Evolutionary conservation across 1,284 basidiomycete species (phyloP).

Genomic region (Cryptococcus sp.): DNA sequence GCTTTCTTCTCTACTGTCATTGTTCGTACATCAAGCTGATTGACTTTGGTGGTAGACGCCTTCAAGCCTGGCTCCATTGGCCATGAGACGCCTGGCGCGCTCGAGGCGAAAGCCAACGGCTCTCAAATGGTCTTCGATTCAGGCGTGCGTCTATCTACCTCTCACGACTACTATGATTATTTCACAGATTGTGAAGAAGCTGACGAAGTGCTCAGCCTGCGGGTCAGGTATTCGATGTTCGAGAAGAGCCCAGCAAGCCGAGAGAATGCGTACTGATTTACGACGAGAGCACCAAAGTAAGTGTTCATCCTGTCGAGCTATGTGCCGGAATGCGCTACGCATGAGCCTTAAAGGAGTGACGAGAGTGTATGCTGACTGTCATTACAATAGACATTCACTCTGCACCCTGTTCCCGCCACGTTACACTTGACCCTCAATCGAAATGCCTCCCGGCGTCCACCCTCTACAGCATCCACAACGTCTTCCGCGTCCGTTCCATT

Average conservation of each 20-base stretch:
- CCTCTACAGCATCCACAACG: slow-evolving; percentile 9
- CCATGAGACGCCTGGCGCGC: slow-evolving; percentile 23
- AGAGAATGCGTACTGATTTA: slow-evolving; percentile 48
- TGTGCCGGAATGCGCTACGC: not conserved
- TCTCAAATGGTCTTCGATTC: slow-evolving; percentile 21
- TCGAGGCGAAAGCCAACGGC: slow-evolving; percentile 10
- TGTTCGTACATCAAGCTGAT: not conserved
- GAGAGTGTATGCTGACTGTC: slow-evolving; percentile 2
- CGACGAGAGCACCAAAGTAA: slow-evolving; percentile 34
- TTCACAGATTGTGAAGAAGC: not conserved
- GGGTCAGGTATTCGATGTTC: slow-evolving; percentile 43
- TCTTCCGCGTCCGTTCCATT: slow-evolving; percentile 13
- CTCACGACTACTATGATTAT: slow-evolving; percentile 9
- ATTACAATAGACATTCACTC: slow-evolving; percentile 27
- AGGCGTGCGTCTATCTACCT: slow-evolving; percentile 10
- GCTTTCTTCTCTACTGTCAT: not conserved
- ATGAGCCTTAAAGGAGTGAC: too few species aligned
- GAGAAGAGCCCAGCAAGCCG: slow-evolving; percentile 37
- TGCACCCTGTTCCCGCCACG: slow-evolving; percentile 36
- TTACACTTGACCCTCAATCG: slow-evolving; percentile 41
- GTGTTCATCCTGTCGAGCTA: slow-evolving; percentile 1
- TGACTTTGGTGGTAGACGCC: slow-evolving; percentile 24
- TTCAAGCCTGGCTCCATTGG: slow-evolving; percentile 49
- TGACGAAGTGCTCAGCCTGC: slow-evolving; percentile 16
- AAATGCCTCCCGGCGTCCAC: slow-evolving; percentile 13